phyloP scores from a whole-genome alignment of 306 rosid genomes.

The Glycine soja region DNA sequence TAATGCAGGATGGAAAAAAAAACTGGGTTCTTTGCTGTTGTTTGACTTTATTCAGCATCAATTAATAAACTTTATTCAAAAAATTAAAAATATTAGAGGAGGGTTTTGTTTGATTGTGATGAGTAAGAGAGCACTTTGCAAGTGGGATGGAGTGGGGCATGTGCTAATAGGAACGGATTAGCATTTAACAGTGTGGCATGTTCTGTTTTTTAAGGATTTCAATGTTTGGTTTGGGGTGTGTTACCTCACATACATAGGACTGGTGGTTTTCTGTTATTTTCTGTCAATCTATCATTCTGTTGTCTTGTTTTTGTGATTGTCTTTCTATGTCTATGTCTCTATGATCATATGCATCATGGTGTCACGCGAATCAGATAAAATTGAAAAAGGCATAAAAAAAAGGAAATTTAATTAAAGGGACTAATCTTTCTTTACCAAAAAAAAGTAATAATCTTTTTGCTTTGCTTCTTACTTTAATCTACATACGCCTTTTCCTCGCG shows the following conservation, averaged over 20 bases:
- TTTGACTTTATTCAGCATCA: slow-evolving; percentile 29
- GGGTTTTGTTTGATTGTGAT: slow-evolving; percentile 50
- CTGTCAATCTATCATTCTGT: not conserved
- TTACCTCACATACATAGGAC: not conserved
- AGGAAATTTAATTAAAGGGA: too few relatives aligned
- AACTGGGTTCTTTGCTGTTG: slow-evolving; percentile 44
- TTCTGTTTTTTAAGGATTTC: not conserved
- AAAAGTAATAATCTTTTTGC: too few relatives aligned
- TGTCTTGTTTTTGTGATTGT: slow-evolving; percentile 15
- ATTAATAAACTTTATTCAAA: slow-evolving; percentile 10
- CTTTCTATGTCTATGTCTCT: not conserved
- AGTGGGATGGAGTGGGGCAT: slow-evolving; percentile 32
- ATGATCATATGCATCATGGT: not conserved
- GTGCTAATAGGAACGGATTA: slow-evolving; percentile 36
- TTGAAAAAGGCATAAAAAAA: not conserved
- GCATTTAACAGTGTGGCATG: slow-evolving; percentile 8
- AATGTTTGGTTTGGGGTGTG: not conserved
- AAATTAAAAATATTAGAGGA: slow-evolving; percentile 3
- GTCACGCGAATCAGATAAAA: slow-evolving; percentile 20
- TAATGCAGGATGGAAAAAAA: slow-evolving; percentile 8
- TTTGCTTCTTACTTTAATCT: not conserved
- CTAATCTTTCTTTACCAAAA: too few relatives aligned
- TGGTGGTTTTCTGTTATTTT: not conserved
- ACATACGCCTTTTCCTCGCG: slow-evolving; percentile 28
- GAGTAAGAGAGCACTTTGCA: slow-evolving; percentile 40